Conservation (phyloP, 2,329 filamentous ascomycete genomes). For the Metarhizium album region DNA sequence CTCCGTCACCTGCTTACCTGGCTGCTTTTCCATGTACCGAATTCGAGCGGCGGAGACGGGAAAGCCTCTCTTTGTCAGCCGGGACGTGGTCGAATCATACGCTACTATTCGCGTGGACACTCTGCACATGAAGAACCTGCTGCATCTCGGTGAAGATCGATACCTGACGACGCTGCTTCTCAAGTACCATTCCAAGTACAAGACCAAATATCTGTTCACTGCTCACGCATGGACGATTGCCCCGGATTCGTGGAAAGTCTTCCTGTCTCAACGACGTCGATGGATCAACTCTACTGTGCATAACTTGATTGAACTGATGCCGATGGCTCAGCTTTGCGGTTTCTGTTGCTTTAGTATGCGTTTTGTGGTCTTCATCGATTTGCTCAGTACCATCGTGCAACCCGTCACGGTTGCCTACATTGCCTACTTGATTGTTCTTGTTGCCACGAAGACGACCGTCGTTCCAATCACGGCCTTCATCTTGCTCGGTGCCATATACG, state of each 20-base stretch:
- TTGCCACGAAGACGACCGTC: conserved; percentile 49
- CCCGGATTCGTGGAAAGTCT: conserved; percentile 86
- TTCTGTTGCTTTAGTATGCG: conserved; percentile 99
- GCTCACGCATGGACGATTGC: conserved; percentile 97
- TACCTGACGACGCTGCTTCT: conserved; percentile 90
- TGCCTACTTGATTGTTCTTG: conserved; percentile 71
- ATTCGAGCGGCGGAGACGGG: conserved; percentile 89
- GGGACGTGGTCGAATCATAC: conserved; percentile 81
- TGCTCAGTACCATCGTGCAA: conserved; percentile 84
- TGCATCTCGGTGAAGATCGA: conserved; percentile 95
- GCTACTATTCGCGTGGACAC: conserved; percentile 93
- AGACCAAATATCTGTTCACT: conserved; percentile 92
- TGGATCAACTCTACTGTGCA: conserved; percentile 99
- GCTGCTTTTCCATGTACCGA: conserved; percentile 99
- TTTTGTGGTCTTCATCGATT: conserved; percentile 90
- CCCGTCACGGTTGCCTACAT: conserved; percentile 88
- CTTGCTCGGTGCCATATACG: conserved; percentile 88
- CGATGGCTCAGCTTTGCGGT: conserved; percentile 86
- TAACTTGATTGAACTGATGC: conserved; percentile 92
- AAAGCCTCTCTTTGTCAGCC: conserved; percentile 92
- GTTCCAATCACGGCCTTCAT: conserved; percentile 83
- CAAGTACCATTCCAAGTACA: conserved; percentile 87
- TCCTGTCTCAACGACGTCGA: conserved; percentile 94
- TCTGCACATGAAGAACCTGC: conserved; percentile 95
- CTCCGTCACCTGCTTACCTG: conserved; percentile 92